Conservation (phyloP, 345 rosid species). For the Salix dunnii region DNA sequence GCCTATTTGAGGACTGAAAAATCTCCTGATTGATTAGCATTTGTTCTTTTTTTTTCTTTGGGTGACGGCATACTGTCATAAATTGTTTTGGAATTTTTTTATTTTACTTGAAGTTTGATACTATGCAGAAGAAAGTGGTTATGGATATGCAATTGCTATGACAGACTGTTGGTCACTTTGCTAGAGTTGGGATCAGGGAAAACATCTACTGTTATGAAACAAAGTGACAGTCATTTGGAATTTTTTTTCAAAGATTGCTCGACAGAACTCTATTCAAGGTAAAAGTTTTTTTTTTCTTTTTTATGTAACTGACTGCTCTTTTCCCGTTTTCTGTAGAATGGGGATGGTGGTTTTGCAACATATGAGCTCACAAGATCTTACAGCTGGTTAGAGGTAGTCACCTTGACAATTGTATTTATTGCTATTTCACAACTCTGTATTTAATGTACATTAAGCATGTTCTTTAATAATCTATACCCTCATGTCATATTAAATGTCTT, state of each 20-base stretch:
- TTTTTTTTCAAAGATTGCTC: not conserved
- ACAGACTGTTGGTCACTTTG: not conserved
- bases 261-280: not conserved
- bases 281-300: not conserved
- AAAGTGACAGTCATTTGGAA: not conserved
- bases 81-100: not conserved
- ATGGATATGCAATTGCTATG: not conserved
- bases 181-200: not conserved
- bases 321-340: constrained; percentile 45
- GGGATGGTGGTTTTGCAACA: constrained; percentile 76
- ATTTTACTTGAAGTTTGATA: not conserved
- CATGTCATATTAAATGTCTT: not conserved
- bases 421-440: not conserved
- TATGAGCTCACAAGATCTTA: constrained; percentile 94
- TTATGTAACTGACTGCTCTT: not conserved
- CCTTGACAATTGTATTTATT: not conserved
- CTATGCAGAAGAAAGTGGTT: not conserved
- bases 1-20: not conserved
- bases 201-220: not conserved
- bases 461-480: not conserved
- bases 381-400: constrained; percentile 79
- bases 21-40: not conserved
- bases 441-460: not conserved
- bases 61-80: not conserved
- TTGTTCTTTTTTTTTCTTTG: not conserved